phyloP scores from a whole-genome alignment of 306 rosid species.

The Malus sieversii region DNA sequence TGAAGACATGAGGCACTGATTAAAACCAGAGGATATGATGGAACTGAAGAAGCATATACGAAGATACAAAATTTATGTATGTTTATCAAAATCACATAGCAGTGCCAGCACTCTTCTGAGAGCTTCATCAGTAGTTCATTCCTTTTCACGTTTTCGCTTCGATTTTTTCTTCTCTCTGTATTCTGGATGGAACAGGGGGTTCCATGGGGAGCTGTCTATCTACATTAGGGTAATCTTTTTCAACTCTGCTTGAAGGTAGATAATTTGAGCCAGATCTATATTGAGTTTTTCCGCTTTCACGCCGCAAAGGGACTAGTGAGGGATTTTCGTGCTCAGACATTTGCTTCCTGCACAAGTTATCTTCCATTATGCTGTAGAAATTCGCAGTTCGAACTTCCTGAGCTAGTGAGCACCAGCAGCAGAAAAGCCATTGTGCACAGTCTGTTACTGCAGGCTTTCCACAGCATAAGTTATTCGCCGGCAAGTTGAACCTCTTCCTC shows the following conservation, averaged over 20 bases:
- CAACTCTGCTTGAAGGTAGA: conserved; percentile 14
- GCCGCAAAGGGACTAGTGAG: conserved; percentile 29
- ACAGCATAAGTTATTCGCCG: conserved; percentile 26
- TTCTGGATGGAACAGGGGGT: conserved; percentile 22
- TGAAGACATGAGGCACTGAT: not conserved
- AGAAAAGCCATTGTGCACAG: conserved; percentile 45
- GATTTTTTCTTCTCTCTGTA: conserved; percentile 14
- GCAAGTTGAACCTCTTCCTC: conserved; percentile 42
- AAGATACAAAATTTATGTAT: not conserved
- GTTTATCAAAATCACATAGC: not conserved
- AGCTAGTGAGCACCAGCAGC: conserved; percentile 58
- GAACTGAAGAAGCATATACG: not conserved
- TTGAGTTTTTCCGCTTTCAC: conserved; percentile 24
- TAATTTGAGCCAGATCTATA: conserved; percentile 16
- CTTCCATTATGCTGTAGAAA: conserved; percentile 30
- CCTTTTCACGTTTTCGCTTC: not conserved
- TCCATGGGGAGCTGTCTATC: conserved; percentile 19
- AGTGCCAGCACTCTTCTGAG: not conserved
- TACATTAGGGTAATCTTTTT: conserved; percentile 2
- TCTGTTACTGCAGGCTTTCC: conserved; percentile 38
- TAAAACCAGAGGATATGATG: not conserved
- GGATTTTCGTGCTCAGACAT: not conserved
- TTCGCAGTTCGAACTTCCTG: conserved; percentile 51
- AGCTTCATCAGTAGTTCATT: not conserved
- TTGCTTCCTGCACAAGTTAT: conserved; percentile 18